Evolutionary conservation across 2,329 filamentous ascomycete species (phyloP), one percentile per base, ranked within the genome.

Genomic region (Penicillium decumbens): DNA sequence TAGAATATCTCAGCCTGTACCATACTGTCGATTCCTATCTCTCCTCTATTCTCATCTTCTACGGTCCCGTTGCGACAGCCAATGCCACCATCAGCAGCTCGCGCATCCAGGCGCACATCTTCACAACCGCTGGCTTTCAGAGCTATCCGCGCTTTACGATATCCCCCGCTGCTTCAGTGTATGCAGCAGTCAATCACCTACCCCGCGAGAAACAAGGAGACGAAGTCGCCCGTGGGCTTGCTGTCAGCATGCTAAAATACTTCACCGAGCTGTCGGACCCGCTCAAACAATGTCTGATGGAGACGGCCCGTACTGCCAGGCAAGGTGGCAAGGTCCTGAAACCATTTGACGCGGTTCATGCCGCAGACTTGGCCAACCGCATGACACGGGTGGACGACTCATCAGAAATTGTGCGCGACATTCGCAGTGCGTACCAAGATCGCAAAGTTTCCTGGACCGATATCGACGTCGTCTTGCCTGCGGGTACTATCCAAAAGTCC

Each of bases 171-270:
- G 95, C 92, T 41, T 84, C 89, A 44, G 87, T 95, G 64, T 97
- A 97, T 71, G 81, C 84, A 58, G 92, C 91, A 47, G 93, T 98
- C 69, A 85, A 88, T 67, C 84, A 91, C 68, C 80, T 98, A 38
- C 90, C 93, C 37, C 86, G 90, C 66, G 92, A 96, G 67, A 90
- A 91, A 71, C 93, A 97, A 75, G 92, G 92, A 63, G 92, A 97
- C 68, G 92, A 97, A 71, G 79, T 95, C 57, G 95, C 87, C 72
- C 85, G 93, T 40, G 93, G 87, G 15, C 79, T 98, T 48, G 93
- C 92, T 41, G 95, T 97, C 70, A 90, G 89, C 49, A 78, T 98
- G 59, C 87, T 86, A 76, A 96, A 95, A 69, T 98, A 96, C 77
- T 97, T 96, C 67, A 80, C 82, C 53, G 92, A 97, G 72, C 78